phyloP scores from a whole-genome alignment of 2,329 filamentous ascomycete genomes.

The Coniochaeta prunicola region DNA sequence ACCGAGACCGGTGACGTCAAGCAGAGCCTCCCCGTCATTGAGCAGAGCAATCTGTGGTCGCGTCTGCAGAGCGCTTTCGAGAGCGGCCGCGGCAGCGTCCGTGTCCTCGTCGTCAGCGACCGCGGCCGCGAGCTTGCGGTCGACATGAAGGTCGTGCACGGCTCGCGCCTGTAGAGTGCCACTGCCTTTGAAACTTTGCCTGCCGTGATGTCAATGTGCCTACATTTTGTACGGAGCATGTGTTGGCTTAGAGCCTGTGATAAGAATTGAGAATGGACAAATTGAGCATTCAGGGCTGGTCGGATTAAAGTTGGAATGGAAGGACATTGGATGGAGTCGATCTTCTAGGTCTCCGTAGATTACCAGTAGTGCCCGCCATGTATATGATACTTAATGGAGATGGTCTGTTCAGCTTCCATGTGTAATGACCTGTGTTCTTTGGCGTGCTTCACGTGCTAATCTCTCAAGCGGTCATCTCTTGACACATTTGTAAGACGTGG shows the following conservation, averaged over 20 bases:
- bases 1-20: constrained; percentile 99
- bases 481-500: neutral
- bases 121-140: constrained; percentile 89
- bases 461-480: no score
- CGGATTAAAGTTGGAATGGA: neutral
- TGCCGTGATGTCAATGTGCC: neutral
- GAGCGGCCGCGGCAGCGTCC: constrained; percentile 86
- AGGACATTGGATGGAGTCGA: neutral
- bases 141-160: constrained; percentile 98
- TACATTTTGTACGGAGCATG: neutral
- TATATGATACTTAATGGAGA: constrained; percentile 3
- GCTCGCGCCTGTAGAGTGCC: constrained; percentile 52
- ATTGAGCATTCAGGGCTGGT: constrained; percentile 8
- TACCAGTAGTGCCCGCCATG: constrained; percentile 2
- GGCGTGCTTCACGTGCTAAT: no score
- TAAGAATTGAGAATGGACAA: constrained; percentile 11
- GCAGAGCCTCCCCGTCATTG: constrained; percentile 86
- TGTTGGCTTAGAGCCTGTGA: neutral
- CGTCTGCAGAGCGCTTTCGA: constrained; percentile 80
- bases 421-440: no score
- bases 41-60: constrained; percentile 83
- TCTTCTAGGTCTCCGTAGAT: neutral
- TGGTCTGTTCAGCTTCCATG: neutral
- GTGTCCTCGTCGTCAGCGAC: constrained; percentile 93
- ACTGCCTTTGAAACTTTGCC: neutral